Conservation (phyloP, 2,329 filamentous ascomycete species). For the Diaporthe sp. region DNA sequence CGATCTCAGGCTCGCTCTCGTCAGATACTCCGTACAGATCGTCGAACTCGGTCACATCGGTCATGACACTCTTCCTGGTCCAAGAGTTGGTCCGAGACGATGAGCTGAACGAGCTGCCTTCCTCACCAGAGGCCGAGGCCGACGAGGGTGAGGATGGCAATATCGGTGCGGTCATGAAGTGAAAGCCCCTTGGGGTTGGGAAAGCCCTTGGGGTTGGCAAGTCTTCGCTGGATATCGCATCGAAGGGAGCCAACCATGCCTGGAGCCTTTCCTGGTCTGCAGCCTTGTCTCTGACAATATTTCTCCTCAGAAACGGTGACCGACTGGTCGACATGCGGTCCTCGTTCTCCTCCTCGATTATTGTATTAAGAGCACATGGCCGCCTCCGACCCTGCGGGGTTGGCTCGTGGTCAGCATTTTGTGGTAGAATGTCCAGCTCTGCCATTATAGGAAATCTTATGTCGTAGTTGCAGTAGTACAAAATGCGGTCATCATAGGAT, state of each 20-base stretch:
- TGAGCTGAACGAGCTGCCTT: slow-evolving; percentile 54
- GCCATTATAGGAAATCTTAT: slow-evolving; percentile 59
- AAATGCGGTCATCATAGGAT: slow-evolving; percentile 42
- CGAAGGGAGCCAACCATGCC: slow-evolving; percentile 70
- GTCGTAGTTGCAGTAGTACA: slow-evolving; percentile 40
- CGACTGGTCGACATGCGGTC: slow-evolving; percentile 44
- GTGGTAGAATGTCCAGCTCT: slow-evolving; percentile 55
- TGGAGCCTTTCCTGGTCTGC: slow-evolving; percentile 61
- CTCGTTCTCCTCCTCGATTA: slow-evolving; percentile 70
- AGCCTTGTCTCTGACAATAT: slow-evolving; percentile 43
- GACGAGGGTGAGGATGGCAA: slow-evolving; percentile 72
- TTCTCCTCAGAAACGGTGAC: slow-evolving; percentile 46
- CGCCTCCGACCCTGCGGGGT: slow-evolving; percentile 69
- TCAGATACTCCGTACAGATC: slow-evolving; percentile 91
- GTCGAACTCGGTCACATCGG: slow-evolving; percentile 81
- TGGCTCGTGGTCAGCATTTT: slow-evolving; percentile 53
- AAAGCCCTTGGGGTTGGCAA: slow-evolving; percentile 65
- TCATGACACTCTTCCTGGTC: slow-evolving; percentile 73
- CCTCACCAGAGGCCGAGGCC: slow-evolving; percentile 58
- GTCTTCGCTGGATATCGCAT: slow-evolving; percentile 43
- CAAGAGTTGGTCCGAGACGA: slow-evolving; percentile 69
- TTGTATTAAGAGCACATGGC: slow-evolving; percentile 71
- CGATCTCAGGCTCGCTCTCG: slow-evolving; percentile 65
- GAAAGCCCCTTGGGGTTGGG: slow-evolving; percentile 76
- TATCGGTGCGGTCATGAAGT: slow-evolving; percentile 74